phyloP scores from a whole-genome alignment of 2,329 filamentous ascomycete species.

The Pezizomycotina sp. region DNA sequence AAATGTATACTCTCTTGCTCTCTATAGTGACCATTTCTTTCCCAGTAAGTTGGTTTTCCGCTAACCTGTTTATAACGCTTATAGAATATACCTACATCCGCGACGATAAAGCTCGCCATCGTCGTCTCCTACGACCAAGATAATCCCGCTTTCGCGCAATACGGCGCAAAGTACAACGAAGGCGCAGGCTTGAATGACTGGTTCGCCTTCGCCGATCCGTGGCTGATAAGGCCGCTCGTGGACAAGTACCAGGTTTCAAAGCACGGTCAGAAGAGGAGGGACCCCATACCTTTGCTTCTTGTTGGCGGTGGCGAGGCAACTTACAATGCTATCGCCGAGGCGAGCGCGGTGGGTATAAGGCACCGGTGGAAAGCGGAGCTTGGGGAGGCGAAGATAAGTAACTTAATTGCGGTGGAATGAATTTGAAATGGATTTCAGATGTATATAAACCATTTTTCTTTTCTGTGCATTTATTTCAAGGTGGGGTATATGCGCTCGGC shows the following conservation, averaged over 20 bases:
- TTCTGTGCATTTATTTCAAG: no score
- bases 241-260: conserved; percentile 17
- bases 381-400: conserved; percentile 10
- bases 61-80: no score
- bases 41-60: no score
- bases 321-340: conserved; percentile 11
- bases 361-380: conserved; percentile 14
- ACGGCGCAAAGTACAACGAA: conserved; percentile 7
- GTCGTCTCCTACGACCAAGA: conserved; percentile 13
- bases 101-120: conserved; percentile 13
- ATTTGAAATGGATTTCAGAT: not conserved
- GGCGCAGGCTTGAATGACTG: conserved; percentile 17
- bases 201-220: conserved; percentile 10
- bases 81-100: conserved; percentile 14
- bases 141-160: conserved; percentile 2
- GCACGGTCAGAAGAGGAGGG: conserved; percentile 16
- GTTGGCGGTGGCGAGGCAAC: conserved; percentile 13
- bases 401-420: conserved; percentile 13
- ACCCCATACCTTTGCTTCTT: conserved; percentile 11
- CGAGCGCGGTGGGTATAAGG: conserved; percentile 12
- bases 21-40: no score
- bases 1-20: no score
- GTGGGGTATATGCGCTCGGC: no score
- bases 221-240: conserved; percentile 12
- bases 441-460: no score